Evolutionary conservation across 164 flowering plant species (phyloP).

Genomic region (Sextonia rubra): DNA sequence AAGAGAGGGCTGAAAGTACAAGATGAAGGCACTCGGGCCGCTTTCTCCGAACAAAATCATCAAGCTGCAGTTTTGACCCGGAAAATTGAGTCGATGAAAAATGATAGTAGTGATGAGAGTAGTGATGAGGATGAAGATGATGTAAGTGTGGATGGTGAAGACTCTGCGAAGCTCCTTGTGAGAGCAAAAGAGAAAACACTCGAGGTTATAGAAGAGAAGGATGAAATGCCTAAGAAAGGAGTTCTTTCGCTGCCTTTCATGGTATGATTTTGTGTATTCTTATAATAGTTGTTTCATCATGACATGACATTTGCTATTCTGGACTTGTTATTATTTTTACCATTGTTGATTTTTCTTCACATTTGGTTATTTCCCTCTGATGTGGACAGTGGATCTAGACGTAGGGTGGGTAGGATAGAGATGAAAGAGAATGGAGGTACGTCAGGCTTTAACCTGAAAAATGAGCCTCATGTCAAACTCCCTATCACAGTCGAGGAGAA

Average conservation of each 20-base stretch:
- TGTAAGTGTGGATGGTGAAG: slow-evolving; percentile 44
- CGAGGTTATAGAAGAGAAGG: slow-evolving; percentile 52
- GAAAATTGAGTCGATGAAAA: slow-evolving; percentile 71
- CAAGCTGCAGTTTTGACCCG: slow-evolving; percentile 67
- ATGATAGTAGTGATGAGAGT: slow-evolving; percentile 62
- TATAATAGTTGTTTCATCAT: neutral
- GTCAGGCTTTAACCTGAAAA: too few species aligned
- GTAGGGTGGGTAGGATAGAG: too few species aligned
- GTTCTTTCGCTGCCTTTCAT: slow-evolving; percentile 82
- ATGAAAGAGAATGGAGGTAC: too few species aligned
- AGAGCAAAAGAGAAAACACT: slow-evolving; percentile 72
- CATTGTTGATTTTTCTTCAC: too few species aligned
- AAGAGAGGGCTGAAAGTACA: slow-evolving; percentile 69
- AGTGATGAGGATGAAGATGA: slow-evolving; percentile 56
- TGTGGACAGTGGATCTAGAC: too few species aligned
- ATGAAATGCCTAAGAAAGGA: slow-evolving; percentile 64
- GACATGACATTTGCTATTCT: neutral
- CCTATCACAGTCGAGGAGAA: too few species aligned
- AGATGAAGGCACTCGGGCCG: slow-evolving; percentile 89
- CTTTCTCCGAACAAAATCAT: slow-evolving; percentile 76
- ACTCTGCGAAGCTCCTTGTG: slow-evolving; percentile 38
- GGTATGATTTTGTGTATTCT: slow-evolving; percentile 36
- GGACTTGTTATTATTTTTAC: neutral
- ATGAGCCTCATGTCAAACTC: too few species aligned
- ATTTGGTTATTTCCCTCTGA: too few species aligned